Evolutionary conservation across 1,139 yeast species (phyloP), one percentile per base, ranked within the genome.

Genomic region (Geotrichum citri-aurantii): DNA sequence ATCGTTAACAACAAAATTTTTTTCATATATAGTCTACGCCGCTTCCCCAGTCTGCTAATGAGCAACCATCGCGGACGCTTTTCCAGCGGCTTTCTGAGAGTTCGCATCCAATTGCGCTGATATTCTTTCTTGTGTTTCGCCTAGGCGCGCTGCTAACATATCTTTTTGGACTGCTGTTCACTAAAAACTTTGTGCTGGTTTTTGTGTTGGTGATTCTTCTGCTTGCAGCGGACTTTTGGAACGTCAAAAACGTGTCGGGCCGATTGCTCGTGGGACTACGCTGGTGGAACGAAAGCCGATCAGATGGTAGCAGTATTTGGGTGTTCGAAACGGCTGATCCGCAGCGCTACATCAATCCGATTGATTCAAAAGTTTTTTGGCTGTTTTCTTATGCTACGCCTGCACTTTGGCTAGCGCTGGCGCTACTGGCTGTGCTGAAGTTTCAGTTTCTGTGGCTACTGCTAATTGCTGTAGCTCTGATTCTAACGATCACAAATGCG

Each of bases 321-420:
- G 95, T 89, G 21, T 89, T 89, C 71, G 96, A 89, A 71, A 84
- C 90, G 1, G 93, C 95, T 1, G 89, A 88, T 68, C 95, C 95
- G 1, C 80, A 81, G 61, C 79, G 95, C 57, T 83, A 86, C 65
- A 88, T 92, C 66, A 93, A 92, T 68, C 96, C 97, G 33, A 88
- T 93, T 55, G 99, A 93, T 70, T 86, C 95, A 7, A 86, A 85
- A 66, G 81, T 89, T 59, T 93, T 93, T 69, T 93, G 99, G 99
- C 65, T 83, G 55, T 77, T 91, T 52, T 71, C 88, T 51, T 93
- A 93, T 68, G 76, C 79, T 1, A 81, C 89, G 14, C 97, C 98
- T 0, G 80, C 80, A 0, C 75, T 82, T 1, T 93, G 98, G 98
- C 69, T 75, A 1, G 77, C 84, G 1, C 77, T 92, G 63, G 97